Conservation (phyloP, 1,139 yeast genomes). For the Citeromyces siamensis region DNA sequence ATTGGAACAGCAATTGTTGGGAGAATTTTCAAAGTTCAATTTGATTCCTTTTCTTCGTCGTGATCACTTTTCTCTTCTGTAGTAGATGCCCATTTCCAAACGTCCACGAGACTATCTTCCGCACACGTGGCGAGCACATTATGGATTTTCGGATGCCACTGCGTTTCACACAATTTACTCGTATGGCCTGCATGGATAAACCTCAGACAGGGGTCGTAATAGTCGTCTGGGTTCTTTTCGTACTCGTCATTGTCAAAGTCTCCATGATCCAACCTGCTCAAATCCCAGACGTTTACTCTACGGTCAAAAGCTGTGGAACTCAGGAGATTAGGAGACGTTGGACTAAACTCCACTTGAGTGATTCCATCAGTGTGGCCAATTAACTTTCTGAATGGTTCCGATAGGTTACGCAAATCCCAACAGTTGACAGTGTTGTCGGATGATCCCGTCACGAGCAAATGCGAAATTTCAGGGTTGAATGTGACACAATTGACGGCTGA, state of each 20-base stretch:
- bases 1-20: constrained; percentile 25
- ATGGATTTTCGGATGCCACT: constrained; percentile 32
- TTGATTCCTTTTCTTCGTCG: not conserved
- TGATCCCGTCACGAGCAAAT: constrained; percentile 39
- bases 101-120: constrained; percentile 38
- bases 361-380: constrained; percentile 31
- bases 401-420: constrained; percentile 37
- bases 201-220: constrained; percentile 45
- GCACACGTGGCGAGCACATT: constrained; percentile 34
- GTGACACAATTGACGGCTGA: constrained; percentile 34
- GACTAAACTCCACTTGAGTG: constrained; percentile 17
- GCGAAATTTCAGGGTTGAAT: constrained; percentile 32
- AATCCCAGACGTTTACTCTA: constrained; percentile 37
- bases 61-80: constrained; percentile 15
- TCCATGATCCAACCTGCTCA: constrained; percentile 32
- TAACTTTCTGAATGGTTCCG: constrained; percentile 32
- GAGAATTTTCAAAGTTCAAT: constrained; percentile 13
- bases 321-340: constrained; percentile 19
- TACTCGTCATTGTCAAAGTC: constrained; percentile 18
- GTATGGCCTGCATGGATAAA: constrained; percentile 54
- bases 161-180: constrained; percentile 35
- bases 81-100: constrained; percentile 35
- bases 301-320: constrained; percentile 39
- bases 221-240: constrained; percentile 20
- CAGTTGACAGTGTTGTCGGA: constrained; percentile 35